A percentile compares a stretch with the other conserved stretches of the same genome.
phyloP scores from a whole-genome alignment of 305 asterid species.

The Fraxinus dipetala region DNA sequence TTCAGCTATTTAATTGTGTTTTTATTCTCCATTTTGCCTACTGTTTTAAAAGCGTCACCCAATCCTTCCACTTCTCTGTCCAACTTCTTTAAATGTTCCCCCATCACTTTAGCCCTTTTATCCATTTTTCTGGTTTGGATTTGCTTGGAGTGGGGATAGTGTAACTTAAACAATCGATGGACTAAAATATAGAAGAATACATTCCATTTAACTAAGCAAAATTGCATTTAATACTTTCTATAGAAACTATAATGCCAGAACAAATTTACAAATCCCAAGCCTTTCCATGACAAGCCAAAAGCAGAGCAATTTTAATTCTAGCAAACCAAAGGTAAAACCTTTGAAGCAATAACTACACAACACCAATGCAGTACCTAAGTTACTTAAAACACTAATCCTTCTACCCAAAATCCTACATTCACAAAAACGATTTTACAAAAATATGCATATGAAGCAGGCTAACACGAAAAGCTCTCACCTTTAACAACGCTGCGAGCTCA shows the following conservation, averaged over 20 bases:
- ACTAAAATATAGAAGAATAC: neutral
- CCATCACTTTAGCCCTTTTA: no score
- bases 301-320: neutral
- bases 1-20: no score
- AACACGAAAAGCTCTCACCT: constrained; percentile 39
- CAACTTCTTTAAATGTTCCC: no score
- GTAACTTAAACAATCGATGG: neutral
- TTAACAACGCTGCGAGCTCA: constrained; percentile 73
- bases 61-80: no score
- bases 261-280: neutral
- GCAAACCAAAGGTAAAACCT: neutral
- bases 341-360: neutral
- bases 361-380: neutral
- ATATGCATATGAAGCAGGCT: neutral
- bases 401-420: neutral
- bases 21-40: no score
- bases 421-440: neutral
- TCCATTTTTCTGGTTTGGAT: no score
- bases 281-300: neutral
- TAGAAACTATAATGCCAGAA: neutral
- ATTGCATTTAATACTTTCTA: neutral
- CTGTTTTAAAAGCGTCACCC: no score
- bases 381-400: neutral
- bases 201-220: neutral
- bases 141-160: no score